Conservation (phyloP, 768 basidiomycete genomes). For the Crucibulum laeve region DNA sequence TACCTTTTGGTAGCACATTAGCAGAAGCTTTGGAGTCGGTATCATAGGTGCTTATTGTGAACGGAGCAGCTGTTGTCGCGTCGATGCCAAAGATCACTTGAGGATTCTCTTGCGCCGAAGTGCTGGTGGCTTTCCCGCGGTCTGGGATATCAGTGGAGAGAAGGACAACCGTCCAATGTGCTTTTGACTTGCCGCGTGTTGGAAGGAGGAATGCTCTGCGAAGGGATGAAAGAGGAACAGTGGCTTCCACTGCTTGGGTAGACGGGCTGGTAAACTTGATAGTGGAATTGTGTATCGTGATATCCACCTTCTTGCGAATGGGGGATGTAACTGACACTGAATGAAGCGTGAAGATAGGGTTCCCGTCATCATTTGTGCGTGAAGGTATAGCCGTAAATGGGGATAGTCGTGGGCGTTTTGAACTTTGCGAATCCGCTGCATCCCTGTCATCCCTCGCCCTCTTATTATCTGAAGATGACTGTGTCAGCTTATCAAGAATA, state of each 20-base stretch:
- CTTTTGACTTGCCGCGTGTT: conserved; percentile 66
- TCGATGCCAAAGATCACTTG: conserved; percentile 74
- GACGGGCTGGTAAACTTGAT: conserved; percentile 50
- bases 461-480: conserved; percentile 22
- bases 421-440: conserved; percentile 12
- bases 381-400: conserved; percentile 10
- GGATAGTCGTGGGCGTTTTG: conserved; percentile 30
- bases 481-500: conserved; percentile 23
- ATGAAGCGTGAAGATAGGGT: conserved; percentile 55
- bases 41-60: conserved; percentile 39
- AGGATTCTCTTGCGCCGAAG: conserved; percentile 29
- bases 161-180: conserved; percentile 70
- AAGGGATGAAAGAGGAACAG: conserved; percentile 44
- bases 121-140: conserved; percentile 28
- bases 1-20: conserved; percentile 42
- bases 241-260: conserved; percentile 44
- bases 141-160: conserved; percentile 53
- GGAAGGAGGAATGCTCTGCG: conserved; percentile 68
- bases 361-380: conserved; percentile 25
- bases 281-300: conserved; percentile 47
- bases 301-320: conserved; percentile 71
- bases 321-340: conserved; percentile 69
- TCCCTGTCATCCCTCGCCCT: conserved; percentile 30
- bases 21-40: conserved; percentile 19
- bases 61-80: conserved; percentile 40